Evolutionary conservation across 2,329 filamentous ascomycete species (phyloP).

Genomic region (Penicillium capsulatum): DNA sequence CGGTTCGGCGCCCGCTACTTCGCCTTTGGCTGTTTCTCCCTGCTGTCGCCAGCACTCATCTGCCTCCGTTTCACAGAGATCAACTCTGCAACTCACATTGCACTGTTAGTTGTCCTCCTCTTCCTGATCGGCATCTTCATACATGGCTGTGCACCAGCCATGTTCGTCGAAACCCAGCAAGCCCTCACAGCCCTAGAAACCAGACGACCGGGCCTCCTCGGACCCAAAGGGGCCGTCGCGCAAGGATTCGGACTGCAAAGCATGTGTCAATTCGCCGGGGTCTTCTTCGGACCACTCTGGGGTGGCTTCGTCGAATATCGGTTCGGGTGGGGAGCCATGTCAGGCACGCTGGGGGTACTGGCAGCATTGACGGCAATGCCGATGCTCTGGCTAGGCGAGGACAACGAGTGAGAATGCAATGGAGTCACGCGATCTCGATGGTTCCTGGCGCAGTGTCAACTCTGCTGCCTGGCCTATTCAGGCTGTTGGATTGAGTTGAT

Average conservation of each 20-base stretch:
- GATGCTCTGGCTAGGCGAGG: slow-evolving; percentile 21
- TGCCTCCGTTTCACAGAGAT: slow-evolving; percentile 60
- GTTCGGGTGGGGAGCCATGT: slow-evolving; percentile 33
- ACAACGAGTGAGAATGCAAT: too few species aligned
- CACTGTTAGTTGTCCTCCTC: slow-evolving; percentile 61
- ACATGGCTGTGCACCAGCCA: slow-evolving; percentile 57
- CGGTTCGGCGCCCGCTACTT: slow-evolving; percentile 61
- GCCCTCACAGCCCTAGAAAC: slow-evolving; percentile 52
- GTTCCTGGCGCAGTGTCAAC: too few species aligned
- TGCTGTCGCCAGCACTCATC: slow-evolving; percentile 58
- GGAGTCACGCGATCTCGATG: too few species aligned
- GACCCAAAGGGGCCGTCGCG: slow-evolving; percentile 52
- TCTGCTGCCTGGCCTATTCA: slow-evolving; percentile 2
- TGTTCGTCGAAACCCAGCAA: slow-evolving; percentile 68
- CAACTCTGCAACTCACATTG: slow-evolving; percentile 57
- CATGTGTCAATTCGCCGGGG: slow-evolving; percentile 58
- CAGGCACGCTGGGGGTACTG: slow-evolving; percentile 27
- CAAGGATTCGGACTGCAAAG: slow-evolving; percentile 63
- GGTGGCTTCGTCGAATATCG: slow-evolving; percentile 44
- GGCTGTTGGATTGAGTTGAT: slow-evolving; percentile 11
- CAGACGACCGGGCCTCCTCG: slow-evolving; percentile 64
- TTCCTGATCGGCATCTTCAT: slow-evolving; percentile 57
- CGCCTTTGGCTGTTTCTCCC: slow-evolving; percentile 52
- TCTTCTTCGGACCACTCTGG: slow-evolving; percentile 58
- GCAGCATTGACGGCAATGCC: slow-evolving; percentile 26